Evolutionary conservation across 2,329 filamentous ascomycete species (phyloP).

Genomic region (Plenodomus tracheiphilus): DNA sequence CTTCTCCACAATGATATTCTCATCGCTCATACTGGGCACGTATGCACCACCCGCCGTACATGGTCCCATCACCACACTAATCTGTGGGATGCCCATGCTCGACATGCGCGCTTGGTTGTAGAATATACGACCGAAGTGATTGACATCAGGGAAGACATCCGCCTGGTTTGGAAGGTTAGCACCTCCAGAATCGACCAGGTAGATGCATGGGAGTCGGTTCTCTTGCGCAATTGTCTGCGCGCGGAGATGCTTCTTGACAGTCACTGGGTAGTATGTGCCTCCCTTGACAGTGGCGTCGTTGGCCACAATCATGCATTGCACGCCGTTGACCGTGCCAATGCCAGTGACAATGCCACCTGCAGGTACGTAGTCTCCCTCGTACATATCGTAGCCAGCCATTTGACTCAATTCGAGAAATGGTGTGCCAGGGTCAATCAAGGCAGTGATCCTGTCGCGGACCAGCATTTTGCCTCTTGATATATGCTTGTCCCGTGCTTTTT

Average conservation of each 20-base stretch:
- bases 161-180: slow-evolving; percentile 94
- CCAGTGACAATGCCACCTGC: slow-evolving; percentile 92
- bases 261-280: slow-evolving; percentile 95
- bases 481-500: slow-evolving; percentile 86
- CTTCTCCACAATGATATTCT: slow-evolving; percentile 92
- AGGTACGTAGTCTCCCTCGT: slow-evolving; percentile 83
- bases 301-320: slow-evolving; percentile 89
- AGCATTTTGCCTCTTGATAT: slow-evolving; percentile 90
- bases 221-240: slow-evolving; percentile 90
- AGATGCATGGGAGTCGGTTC: slow-evolving; percentile 83
- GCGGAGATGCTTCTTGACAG: slow-evolving; percentile 94
- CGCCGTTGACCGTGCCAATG: slow-evolving; percentile 85
- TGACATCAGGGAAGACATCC: slow-evolving; percentile 91
- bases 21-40: slow-evolving; percentile 95
- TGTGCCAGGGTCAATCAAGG: slow-evolving; percentile 84
- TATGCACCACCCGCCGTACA: slow-evolving; percentile 96
- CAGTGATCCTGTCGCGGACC: slow-evolving; percentile 83
- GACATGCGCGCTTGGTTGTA: slow-evolving; percentile 98
- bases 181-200: slow-evolving; percentile 93
- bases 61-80: slow-evolving; percentile 94
- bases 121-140: slow-evolving; percentile 97
- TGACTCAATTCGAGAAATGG: slow-evolving; percentile 92
- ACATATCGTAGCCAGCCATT: slow-evolving; percentile 84
- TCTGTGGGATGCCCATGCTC: slow-evolving; percentile 83
- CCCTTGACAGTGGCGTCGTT: slow-evolving; percentile 98